Evolutionary conservation across 305 asterid species (phyloP), one percentile per base, ranked within the genome.

Genomic region (Andrographis paniculata): DNA sequence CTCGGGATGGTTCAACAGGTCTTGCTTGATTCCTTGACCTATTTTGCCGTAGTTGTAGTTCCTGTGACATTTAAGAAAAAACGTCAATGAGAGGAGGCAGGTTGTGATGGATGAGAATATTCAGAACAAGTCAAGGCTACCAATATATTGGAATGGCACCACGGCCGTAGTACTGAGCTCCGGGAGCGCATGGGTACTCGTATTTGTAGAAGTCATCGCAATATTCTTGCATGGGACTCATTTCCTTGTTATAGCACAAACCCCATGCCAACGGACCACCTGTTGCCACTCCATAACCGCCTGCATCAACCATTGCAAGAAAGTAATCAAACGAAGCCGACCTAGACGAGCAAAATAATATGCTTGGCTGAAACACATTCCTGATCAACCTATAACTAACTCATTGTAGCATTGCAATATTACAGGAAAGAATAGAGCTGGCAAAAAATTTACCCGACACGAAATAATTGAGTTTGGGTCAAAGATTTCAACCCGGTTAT

Each of bases 91-190:
- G 1, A 37, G 17, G 2, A 5, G 17, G 17, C 4, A 33, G 13
- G 38, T 33, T 6, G 11, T 11, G 12, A 2, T 6, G 12, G 12
- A 2, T 33, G 38, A 33, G 13, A 33, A 4, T 2, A 33, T 6
- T 33, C 13, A 7, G 12, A 13, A 0, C 38, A 33, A 28, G 21
- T 22, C 4, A n/a, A 12, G 23, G 30, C 51, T 72, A 87, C 97
- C 97, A 79, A 85, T 67, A 82, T 56, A 85, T 50, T 6, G 97
- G 95, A 1, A 89, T 53, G 45, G 97, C 97, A 56, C 97, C 97
- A 41, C 97, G 94, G 16, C 91, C 95, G 57, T 74, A 76, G 73
- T 89, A 89, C 20, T 68, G 56, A 0, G 71, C 97, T 45, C 95
- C 94, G 13, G 93, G 91, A 28, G 85, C 53, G 44, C 97, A 85